A percentile compares a stretch with the other conserved stretches of the same genome.
Conservation (phyloP, 2,329 filamentous ascomycete genomes). For the Pseudogymnoascus sp. region DNA sequence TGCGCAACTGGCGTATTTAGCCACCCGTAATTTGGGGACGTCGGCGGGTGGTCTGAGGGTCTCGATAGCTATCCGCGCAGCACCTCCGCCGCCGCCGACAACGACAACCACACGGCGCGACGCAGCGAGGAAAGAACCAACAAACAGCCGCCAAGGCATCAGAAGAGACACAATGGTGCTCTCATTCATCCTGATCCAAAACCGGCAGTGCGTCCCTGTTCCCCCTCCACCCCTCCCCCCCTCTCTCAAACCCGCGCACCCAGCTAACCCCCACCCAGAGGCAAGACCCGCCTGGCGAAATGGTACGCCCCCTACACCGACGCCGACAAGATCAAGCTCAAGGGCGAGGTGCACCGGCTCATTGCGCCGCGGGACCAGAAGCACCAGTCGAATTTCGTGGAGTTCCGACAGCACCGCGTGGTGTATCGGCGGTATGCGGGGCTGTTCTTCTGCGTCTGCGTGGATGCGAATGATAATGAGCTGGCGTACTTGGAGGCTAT, state of each 20-base stretch:
- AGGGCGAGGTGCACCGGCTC: conserved; percentile 96
- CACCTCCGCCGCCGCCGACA: background rate
- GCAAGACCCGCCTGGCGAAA: conserved; percentile 96
- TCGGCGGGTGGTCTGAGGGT: background rate
- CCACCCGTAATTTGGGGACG: background rate
- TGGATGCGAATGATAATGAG: conserved; percentile 98
- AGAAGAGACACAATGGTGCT: conserved; percentile 41
- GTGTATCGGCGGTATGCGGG: conserved; percentile 96
- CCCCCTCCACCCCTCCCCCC: background rate
- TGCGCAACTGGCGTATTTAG: background rate
- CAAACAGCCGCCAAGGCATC: background rate
- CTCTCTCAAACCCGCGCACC: background rate
- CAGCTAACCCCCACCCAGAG: conserved; percentile 45
- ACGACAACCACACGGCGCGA: background rate
- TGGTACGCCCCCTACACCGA: conserved; percentile 99
- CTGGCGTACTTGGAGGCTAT: conserved; percentile 94
- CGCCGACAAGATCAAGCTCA: conserved; percentile 98
- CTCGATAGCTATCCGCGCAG: conserved; percentile 1
- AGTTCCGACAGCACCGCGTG: conserved; percentile 89
- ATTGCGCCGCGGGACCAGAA: conserved; percentile 97
- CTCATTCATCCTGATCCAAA: conserved; percentile 85
- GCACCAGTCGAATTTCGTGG: conserved; percentile 99
- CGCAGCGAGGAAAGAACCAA: background rate
- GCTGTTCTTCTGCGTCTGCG: conserved; percentile 97
- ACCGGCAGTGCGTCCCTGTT: conserved; percentile 58